Conservation (phyloP, 306 rosid genomes). For the Acacia crassicarpa region DNA sequence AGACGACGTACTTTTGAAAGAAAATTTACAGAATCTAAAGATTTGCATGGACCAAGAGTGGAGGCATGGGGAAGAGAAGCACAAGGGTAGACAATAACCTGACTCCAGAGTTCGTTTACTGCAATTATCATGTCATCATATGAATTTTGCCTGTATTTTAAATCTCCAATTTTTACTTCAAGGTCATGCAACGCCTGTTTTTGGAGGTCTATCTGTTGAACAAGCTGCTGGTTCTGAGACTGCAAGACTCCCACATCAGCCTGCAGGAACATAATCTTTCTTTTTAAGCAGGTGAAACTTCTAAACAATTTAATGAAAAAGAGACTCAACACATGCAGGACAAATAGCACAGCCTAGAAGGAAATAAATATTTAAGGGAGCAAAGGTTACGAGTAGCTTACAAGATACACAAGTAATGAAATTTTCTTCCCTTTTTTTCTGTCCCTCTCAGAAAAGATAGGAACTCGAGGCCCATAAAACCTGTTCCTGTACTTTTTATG, state of each 20-base stretch:
- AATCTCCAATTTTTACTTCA: conserved; percentile 51
- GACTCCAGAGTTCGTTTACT: conserved; percentile 76
- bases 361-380: not conserved
- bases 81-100: conserved; percentile 50
- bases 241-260: conserved; percentile 78
- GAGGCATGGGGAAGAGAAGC: not conserved
- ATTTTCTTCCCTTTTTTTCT: too few relatives aligned
- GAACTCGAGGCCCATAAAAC: not conserved
- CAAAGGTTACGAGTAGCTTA: not conserved
- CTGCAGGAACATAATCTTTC: conserved; percentile 47
- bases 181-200: conserved; percentile 74
- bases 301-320: not conserved
- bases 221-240: conserved; percentile 82
- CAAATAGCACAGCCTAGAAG: not conserved
- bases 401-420: conserved; percentile 20
- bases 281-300: conserved; percentile 22
- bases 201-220: conserved; percentile 69
- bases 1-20: conserved; percentile 8
- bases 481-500: not conserved
- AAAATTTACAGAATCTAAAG: conserved; percentile 15
- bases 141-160: conserved; percentile 60
- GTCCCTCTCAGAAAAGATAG: not conserved
- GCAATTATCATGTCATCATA: conserved; percentile 71
- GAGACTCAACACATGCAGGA: not conserved
- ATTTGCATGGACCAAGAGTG: not conserved